Base-by-base conservation (phyloP, 2,329 filamentous ascomycete species). In the Rhinocladiella similis region DNA sequence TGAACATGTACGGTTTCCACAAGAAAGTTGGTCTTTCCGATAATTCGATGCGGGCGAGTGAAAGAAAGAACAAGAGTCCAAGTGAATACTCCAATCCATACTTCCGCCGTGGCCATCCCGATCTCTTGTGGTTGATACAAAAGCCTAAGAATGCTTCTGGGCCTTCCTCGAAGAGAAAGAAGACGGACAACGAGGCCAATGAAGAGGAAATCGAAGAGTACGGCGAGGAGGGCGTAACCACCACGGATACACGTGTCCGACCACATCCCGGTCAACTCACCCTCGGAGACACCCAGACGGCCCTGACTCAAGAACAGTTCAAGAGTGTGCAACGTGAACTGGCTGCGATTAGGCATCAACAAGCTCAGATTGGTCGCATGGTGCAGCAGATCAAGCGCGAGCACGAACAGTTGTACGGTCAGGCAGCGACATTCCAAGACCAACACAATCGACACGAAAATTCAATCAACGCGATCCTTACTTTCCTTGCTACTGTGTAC, bases 31-130 rank as follows among this genome's bases (percentile, higher is more conserved):
- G 90, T 3, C 81, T 99, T 16, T 96, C 92, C 3, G 94, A 99
- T 73, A 97, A 97, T 70, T 97, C 92, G 0, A 95, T 99, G 89
- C 89, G 94, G 64, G 92, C 95, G 5, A 97, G 92, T 70, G 94
- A 97, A 75, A 87, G 92, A 60, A 96, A 97, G 72, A 93, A 93
- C 70, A 99, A 99, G 77, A 96, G 91, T 56, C 94, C 94, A 0
- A 97, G 92, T 80, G 94, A 97, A 79, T 99, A 99, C 72, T 92
- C 90, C 65, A 97, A 99, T 71, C 91, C 91, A 9, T 99, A 92
- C 75, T 99, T 99, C 75, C 90, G 91, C 66, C 89, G 91, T 45
- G 93, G 92, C 3, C 88, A 96, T 64, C 92, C 92, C 3, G 95
- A 97, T 71, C 78, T 99, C 47, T 78, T 97, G 3, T 97, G 93